A percentile compares a stretch with the other conserved stretches of the same genome.
Conservation (phyloP, 2,329 filamentous ascomycete genomes). For the Neofusicoccum cordaticola region DNA sequence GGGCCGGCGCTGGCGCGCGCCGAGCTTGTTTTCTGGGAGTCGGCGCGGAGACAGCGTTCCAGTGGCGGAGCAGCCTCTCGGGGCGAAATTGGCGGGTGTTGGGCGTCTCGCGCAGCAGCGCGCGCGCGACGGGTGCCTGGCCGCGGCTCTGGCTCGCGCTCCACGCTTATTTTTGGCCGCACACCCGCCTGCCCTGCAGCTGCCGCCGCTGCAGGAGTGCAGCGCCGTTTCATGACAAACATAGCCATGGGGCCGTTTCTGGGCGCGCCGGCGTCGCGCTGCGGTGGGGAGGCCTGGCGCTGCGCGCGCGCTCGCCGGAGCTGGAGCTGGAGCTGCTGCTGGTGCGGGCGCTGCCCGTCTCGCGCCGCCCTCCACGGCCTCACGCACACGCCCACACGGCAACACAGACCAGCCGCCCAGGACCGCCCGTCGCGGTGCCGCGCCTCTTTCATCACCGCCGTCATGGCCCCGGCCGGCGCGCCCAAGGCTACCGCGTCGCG, state of each 20-base stretch:
- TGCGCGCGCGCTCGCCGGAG: no score
- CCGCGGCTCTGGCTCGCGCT: background rate
- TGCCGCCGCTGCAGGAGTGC: no score
- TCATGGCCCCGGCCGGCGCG: background rate
- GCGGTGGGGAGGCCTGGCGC: no score
- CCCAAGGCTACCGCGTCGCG: background rate
- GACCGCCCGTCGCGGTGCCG: no score
- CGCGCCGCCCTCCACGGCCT: no score
- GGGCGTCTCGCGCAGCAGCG: background rate
- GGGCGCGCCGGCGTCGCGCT: no score
- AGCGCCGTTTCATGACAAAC: background rate
- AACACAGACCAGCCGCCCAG: no score
- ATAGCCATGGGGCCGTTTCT: background rate
- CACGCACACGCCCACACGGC: no score
- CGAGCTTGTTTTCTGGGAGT: conserved; percentile 9
- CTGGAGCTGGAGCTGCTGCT: no score
- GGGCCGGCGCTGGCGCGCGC: background rate
- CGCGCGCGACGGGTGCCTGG: background rate
- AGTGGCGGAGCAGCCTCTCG: background rate
- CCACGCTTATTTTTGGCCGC: conserved; percentile 3
- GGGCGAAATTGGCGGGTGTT: background rate
- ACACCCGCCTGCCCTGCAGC: background rate
- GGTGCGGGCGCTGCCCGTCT: no score
- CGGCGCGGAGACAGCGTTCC: background rate
- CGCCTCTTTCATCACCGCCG: background rate